Percentiles rank a stretch among this genome's conserved stretches.
These are phyloP conservation scores for Xylariaceae sp. DNA, from an alignment of 2,329 filamentous ascomycete genomes.

Conservation along the genomic window DNA sequence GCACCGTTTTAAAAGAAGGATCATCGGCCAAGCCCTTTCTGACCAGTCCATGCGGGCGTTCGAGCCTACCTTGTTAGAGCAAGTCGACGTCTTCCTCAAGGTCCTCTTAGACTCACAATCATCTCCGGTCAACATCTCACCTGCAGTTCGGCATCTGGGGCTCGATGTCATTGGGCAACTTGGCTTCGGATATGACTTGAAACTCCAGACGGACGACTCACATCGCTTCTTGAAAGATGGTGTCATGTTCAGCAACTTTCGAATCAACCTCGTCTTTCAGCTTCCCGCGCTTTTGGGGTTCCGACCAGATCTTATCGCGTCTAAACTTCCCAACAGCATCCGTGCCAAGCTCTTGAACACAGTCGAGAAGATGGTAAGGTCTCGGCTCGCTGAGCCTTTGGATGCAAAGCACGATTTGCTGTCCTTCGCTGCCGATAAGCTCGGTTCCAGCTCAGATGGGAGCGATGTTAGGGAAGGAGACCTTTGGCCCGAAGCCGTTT, in stretches of 20 bases:
- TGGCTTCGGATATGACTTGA: background rate
- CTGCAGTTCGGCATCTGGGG: background rate
- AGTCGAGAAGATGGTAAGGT: background rate
- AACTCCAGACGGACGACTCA: background rate
- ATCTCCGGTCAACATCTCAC: slow-evolving; percentile 11
- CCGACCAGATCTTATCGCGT: background rate
- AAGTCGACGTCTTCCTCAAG: slow-evolving; percentile 16
- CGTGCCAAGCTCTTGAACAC: background rate
- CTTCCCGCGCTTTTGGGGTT: background rate
- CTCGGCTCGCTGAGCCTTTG: background rate
- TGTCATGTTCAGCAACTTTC: background rate
- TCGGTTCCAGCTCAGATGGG: background rate
- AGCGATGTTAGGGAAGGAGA: background rate
- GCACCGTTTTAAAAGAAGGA: slow-evolving; percentile 13
- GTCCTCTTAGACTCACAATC: background rate
- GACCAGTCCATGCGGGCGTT: slow-evolving; percentile 16
- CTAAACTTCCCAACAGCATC: background rate
- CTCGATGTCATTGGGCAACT: background rate
- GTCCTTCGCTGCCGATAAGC: slow-evolving; percentile 2
- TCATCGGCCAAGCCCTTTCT: slow-evolving; percentile 11
- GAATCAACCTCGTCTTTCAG: background rate
- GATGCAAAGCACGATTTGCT: background rate
- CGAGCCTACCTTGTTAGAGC: slow-evolving; percentile 13
- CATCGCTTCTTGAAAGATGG: background rate
- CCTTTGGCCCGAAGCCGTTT: slow-evolving; percentile 4